Conservation (phyloP, 2,329 filamentous ascomycete genomes). For the Dendrostoma leiphaemia region DNA sequence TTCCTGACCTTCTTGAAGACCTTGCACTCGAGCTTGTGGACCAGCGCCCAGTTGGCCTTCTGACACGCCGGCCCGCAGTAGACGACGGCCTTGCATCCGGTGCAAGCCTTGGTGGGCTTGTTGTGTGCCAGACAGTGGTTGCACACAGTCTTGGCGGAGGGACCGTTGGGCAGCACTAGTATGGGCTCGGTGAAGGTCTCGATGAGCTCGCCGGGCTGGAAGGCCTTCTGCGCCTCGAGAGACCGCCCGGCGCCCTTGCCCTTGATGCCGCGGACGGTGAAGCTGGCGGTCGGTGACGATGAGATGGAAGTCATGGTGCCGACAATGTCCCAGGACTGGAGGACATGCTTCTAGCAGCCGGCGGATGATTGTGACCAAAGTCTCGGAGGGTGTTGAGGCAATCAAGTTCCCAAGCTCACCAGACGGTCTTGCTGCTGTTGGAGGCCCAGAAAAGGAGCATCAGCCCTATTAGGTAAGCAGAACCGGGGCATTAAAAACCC, state of each 20-base stretch:
- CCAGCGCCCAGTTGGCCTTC: slow-evolving; percentile 47
- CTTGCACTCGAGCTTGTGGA: slow-evolving; percentile 55
- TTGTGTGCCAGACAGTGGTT: slow-evolving; percentile 43
- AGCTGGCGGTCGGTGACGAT: slow-evolving; percentile 6
- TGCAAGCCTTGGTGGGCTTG: slow-evolving; percentile 39
- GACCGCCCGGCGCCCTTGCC: slow-evolving; percentile 36
- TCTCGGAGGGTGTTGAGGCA: too few species aligned
- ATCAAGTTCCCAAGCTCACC: too few species aligned
- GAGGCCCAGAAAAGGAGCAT: neutral
- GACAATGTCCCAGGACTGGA: neutral
- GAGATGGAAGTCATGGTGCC: slow-evolving; percentile 8
- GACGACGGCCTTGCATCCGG: slow-evolving; percentile 48
- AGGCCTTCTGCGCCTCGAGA: slow-evolving; percentile 41
- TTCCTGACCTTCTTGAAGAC: slow-evolving; percentile 37
- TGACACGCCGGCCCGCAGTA: slow-evolving; percentile 59
- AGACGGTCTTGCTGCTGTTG: neutral
- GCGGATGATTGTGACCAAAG: too few species aligned
- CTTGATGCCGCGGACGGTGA: slow-evolving; percentile 24
- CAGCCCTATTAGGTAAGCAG: slow-evolving; percentile 13
- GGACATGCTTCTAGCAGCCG: neutral
- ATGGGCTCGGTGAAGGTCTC: slow-evolving; percentile 42
- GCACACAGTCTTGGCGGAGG: slow-evolving; percentile 43
- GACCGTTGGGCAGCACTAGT: slow-evolving; percentile 46
- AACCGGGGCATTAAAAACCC: slow-evolving; percentile 4
- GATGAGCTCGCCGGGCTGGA: slow-evolving; percentile 45